A percentile compares a stretch with the other conserved stretches of the same genome.
These are phyloP conservation scores for Sugiyamaella castrensis DNA, from an alignment of 1,139 yeast genomes.

Conservation along the genomic window DNA sequence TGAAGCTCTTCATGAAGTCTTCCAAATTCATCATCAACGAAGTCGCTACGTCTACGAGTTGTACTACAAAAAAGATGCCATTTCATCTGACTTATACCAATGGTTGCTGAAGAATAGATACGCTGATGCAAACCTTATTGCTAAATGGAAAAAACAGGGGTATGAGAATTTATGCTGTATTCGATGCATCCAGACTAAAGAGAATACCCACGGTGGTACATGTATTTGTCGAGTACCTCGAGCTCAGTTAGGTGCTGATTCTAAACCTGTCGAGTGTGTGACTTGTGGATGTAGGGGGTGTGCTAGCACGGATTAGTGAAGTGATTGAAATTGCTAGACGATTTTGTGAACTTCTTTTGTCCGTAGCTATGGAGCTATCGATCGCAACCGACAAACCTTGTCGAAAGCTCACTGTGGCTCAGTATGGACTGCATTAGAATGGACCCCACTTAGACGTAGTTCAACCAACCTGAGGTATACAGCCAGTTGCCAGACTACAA, in stretches of 20 bases:
- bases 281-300: constrained; percentile 93
- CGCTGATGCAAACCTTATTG: constrained; percentile 69
- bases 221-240: constrained; percentile 89
- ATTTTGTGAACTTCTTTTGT: too few species aligned
- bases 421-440: too few species aligned
- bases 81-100: constrained; percentile 66
- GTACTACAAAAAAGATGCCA: constrained; percentile 65
- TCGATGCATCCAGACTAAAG: constrained; percentile 67
- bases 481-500: too few species aligned
- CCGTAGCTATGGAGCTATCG: too few species aligned
- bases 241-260: constrained; percentile 38
- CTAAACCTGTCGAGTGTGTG: constrained; percentile 55
- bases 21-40: constrained; percentile 67
- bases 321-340: too few species aligned
- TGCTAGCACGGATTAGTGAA: constrained; percentile 74
- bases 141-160: constrained; percentile 90
- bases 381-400: too few species aligned
- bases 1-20: constrained; percentile 70
- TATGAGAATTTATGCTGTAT: constrained; percentile 85
- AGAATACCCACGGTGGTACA: constrained; percentile 61
- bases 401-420: too few species aligned
- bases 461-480: too few species aligned
- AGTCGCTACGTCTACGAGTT: constrained; percentile 74
- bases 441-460: too few species aligned
- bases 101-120: constrained; percentile 70